Conservation (phyloP, 192 early-diverging fungal species). For the Martensiomyces pterosporus region DNA sequence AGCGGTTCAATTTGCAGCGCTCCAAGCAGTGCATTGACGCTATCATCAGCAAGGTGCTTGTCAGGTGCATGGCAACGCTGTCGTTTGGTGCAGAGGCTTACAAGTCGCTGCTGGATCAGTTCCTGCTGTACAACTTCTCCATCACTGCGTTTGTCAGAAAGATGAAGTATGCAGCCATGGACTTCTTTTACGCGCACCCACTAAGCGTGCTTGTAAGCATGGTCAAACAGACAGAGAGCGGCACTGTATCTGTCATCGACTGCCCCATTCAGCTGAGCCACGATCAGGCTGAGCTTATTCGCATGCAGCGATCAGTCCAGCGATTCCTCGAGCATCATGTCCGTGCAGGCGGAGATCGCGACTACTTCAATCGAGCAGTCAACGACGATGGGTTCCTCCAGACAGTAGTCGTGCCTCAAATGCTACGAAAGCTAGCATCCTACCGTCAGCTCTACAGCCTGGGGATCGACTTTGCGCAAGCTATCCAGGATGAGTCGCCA, state of each 20-base stretch:
- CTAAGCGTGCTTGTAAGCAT: conserved; percentile 62
- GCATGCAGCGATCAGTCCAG: conserved; percentile 70
- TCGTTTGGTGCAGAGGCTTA: conserved; percentile 68
- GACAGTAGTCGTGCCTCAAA: conserved; percentile 45
- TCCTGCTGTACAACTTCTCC: conserved; percentile 76
- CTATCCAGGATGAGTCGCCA: conserved; percentile 52
- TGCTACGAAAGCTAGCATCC: conserved; percentile 45
- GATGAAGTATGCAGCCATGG: conserved; percentile 82
- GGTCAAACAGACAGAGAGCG: conserved; percentile 6
- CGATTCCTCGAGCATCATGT: conserved; percentile 47
- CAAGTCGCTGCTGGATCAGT: conserved; percentile 74
- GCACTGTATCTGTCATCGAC: conserved; percentile 4
- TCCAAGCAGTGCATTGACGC: conserved; percentile 66
- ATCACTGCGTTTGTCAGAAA: conserved; percentile 66
- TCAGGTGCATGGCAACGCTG: conserved; percentile 50
- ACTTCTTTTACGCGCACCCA: conserved; percentile 82
- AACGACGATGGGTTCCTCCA: conserved; percentile 59
- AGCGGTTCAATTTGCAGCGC: conserved; percentile 77
- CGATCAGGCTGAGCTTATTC: conserved; percentile 60
- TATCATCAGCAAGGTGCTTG: conserved; percentile 57
- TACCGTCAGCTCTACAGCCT: conserved; percentile 62
- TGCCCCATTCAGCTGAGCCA: conserved; percentile 35
- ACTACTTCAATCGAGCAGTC: conserved; percentile 42
- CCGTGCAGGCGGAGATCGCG: background rate
- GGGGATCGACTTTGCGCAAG: conserved; percentile 56